Evolutionary conservation across 768 basidiomycete genomes (phyloP), one percentile per base, ranked within the genome.

Genomic region (Lactarius sp.): DNA sequence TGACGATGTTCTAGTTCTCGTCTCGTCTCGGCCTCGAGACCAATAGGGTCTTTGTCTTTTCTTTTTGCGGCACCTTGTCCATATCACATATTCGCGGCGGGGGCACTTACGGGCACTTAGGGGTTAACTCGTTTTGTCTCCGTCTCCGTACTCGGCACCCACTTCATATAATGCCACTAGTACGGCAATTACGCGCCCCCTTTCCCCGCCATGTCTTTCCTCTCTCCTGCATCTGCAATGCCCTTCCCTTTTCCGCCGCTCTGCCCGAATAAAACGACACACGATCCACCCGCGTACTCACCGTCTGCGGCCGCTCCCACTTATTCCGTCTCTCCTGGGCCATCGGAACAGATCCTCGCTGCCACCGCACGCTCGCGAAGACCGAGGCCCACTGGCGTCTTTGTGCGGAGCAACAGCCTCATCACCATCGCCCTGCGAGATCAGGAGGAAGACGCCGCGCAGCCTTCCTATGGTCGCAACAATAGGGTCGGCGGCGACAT

Each of bases 321-420:
- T 8, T 90, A 89, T 69, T 84, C 87, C 53, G 78, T 71, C 41
- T 79, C 79, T 33, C 85, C 82, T 39, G 71, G 77, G 4, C 75
- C 73, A 2, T 83, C 79, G 33, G 87, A 89, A 67, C 75, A 76
- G 58, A 76, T 76, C 18, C 79, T 89, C 8, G 80, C 83, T 47
- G 77, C 77, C 50, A 81, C 83, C 0, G 82, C 66, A 13, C 67
- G 69, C 22, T 18, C 51, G 27, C 57, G 61, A 3, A 63, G 53
- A n/a, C 60, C 31, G 31, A 47, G 53, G 3, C 76, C 77, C n/a
- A 77, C 75, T 3, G 79, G 79, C 13, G 73, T 75, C 3, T 82
- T 77, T 68, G 73, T 75, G 37, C 78, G 75, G 60, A 75, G 71
- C 20, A 72, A 72, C 46, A 78, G 78, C 2, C 72, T 72, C 49